Conservation (phyloP, 805 yeast genomes). For the Zygoascus tannicola region DNA sequence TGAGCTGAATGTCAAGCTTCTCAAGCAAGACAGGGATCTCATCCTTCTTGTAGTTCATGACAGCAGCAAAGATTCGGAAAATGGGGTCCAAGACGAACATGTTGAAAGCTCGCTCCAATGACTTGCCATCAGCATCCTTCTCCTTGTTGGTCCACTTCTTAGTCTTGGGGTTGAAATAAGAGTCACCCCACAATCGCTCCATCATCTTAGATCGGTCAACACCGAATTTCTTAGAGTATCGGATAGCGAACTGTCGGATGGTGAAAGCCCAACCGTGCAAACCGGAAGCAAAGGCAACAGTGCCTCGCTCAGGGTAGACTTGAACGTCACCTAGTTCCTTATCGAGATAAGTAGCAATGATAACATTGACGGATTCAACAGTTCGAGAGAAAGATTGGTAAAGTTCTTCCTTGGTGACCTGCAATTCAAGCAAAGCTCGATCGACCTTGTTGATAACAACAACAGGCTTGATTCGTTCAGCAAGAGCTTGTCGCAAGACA, state of each 20-base stretch:
- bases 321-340: slow-evolving; percentile 87
- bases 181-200: slow-evolving; percentile 99
- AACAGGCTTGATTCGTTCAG: slow-evolving; percentile 99
- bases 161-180: slow-evolving; percentile 99
- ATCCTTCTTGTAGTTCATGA: slow-evolving; percentile 98
- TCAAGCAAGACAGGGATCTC: slow-evolving; percentile 86
- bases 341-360: slow-evolving; percentile 92
- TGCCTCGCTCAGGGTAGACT: slow-evolving; percentile 98
- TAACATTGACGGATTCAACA: slow-evolving; percentile 98
- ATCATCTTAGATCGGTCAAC: slow-evolving; percentile 96
- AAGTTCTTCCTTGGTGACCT: slow-evolving; percentile 96
- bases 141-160: slow-evolving; percentile 97
- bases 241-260: slow-evolving; percentile 94
- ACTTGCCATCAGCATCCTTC: slow-evolving; percentile 90
- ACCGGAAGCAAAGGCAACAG: slow-evolving; percentile 99
- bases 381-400: slow-evolving; percentile 98
- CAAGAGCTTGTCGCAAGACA: slow-evolving; percentile 96
- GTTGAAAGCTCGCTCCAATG: slow-evolving; percentile 98
- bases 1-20: slow-evolving; percentile 87
- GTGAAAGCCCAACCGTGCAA: slow-evolving; percentile 99
- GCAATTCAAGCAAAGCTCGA: slow-evolving; percentile 98
- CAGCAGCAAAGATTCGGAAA: slow-evolving; percentile 91
- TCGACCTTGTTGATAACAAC: slow-evolving; percentile 98
- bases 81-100: slow-evolving; percentile 98
- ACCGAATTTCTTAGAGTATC: slow-evolving; percentile 99